These are phyloP conservation scores for Helotiales sp. DNA, from an alignment of 2,329 filamentous ascomycete species.

Conservation along the genomic window DNA sequence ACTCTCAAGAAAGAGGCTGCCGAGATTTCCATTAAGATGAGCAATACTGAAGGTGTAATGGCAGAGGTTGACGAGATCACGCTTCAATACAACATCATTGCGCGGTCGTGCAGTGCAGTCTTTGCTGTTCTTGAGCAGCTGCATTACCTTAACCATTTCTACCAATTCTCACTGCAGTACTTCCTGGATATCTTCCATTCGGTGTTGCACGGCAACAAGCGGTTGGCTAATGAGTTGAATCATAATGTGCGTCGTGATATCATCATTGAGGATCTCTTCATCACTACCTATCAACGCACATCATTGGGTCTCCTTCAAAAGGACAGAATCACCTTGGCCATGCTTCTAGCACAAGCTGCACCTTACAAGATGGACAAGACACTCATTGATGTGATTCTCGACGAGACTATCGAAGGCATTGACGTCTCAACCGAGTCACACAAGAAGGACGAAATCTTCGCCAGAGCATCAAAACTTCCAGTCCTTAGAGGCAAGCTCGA, in stretches of 20 bases:
- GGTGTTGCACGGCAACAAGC: slow-evolving; percentile 81
- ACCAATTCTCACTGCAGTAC: slow-evolving; percentile 98
- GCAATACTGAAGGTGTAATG: slow-evolving; percentile 97
- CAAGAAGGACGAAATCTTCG: slow-evolving; percentile 70
- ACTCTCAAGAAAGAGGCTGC: slow-evolving; percentile 97
- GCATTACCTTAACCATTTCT: slow-evolving; percentile 98
- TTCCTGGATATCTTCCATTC: slow-evolving; percentile 97
- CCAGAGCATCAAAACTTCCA: slow-evolving; percentile 69
- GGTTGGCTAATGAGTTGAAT: slow-evolving; percentile 71
- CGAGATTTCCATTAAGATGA: slow-evolving; percentile 95
- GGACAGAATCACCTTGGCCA: slow-evolving; percentile 90
- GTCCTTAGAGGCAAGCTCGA: slow-evolving; percentile 76
- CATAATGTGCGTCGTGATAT: slow-evolving; percentile 82
- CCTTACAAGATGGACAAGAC: slow-evolving; percentile 94
- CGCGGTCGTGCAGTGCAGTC: slow-evolving; percentile 92
- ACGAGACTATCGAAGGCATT: slow-evolving; percentile 73
- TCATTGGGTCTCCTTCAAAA: slow-evolving; percentile 90
- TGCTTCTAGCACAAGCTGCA: slow-evolving; percentile 94
- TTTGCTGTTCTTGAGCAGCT: slow-evolving; percentile 97
- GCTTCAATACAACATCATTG: slow-evolving; percentile 90
- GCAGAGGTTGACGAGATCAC: slow-evolving; percentile 96
- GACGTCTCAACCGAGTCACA: slow-evolving; percentile 76
- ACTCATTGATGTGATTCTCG: slow-evolving; percentile 84
- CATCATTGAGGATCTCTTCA: slow-evolving; percentile 89
- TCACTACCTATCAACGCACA: slow-evolving; percentile 92